Percentiles rank a stretch among this genome's conserved stretches.
These are phyloP conservation scores for Populus davidiana DNA, from an alignment of 345 rosid species.

Conservation along the genomic window DNA sequence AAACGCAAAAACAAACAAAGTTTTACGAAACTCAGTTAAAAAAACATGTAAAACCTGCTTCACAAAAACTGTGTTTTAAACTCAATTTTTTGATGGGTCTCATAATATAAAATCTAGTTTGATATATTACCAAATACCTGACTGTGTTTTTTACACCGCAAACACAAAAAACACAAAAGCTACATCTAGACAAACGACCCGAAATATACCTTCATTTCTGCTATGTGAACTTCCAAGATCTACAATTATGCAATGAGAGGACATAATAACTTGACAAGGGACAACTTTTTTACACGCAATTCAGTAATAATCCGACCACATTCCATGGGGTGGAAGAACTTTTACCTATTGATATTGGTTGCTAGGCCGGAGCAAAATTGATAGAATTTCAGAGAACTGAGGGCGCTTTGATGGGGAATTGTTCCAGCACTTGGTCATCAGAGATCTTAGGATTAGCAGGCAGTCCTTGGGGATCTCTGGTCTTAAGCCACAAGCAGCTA, in stretches of 20 bases:
- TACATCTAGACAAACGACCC: no score
- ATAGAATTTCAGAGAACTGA: constrained; percentile 62
- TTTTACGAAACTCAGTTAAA: no score
- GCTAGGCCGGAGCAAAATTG: constrained; percentile 43
- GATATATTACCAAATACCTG: no score
- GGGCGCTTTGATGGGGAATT: constrained; percentile 76
- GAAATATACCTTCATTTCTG: constrained; percentile 18
- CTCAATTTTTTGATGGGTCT: no score
- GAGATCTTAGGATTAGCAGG: constrained; percentile 60
- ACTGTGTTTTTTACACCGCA: no score
- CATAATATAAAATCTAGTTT: no score
- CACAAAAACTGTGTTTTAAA: no score
- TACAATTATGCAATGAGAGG: constrained; percentile 9
- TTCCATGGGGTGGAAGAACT: not conserved
- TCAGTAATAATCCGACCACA: not conserved
- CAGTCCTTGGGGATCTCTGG: constrained; percentile 96
- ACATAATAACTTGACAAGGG: not conserved
- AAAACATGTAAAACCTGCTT: no score
- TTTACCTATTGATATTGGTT: constrained; percentile 46
- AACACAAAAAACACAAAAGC: no score
- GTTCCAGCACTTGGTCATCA: constrained; percentile 90
- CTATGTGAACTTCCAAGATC: constrained; percentile 16
- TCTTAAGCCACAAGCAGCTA: constrained; percentile 91
- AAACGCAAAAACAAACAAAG: no score
- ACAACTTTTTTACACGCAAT: not conserved